Evolutionary conservation across 192 early-diverging fungal species (phyloP), one percentile per base, ranked within the genome.

Genomic region (Coemansia sp.): DNA sequence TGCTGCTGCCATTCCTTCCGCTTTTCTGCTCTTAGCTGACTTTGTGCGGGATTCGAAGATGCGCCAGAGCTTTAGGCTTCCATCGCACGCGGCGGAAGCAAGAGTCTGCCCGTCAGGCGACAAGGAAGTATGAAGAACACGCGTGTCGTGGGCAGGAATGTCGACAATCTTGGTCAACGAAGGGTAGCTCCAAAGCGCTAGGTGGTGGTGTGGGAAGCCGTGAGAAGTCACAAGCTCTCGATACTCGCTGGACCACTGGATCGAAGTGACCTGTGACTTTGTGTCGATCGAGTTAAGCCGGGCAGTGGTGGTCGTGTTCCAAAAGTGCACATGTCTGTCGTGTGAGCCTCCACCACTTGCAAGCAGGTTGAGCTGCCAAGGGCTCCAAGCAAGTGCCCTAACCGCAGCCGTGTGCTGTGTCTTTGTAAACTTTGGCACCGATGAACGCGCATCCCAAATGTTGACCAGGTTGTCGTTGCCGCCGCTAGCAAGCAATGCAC

Each of bases 41-140:
- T 80, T 80, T 10, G 69, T 60, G 60, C 77, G 79, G 2, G 72
- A 35, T 59, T 92, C 89, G 79, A 95, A 98, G 33, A 97, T 74
- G 59, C 86, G 90, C 97, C 97, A 99, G 76, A 99, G 97, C 67
- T 96, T 92, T 53, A 99, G 75, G 33, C 92, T 96, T 61, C 96
- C 93, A 74, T 99, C 97, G 52, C 92, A 91, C 18, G 96, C 90
- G 1, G 93, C 91, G 4, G 94, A 98, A 7, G 96, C 95, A 15
- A 99, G 85, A 4, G 88, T 87, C 67, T 97, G 91, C 6, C 93
- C 94, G 70, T 97, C 95, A 7, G 95, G 95, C 33, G 92, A 93
- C 52, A 94, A 74, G 4, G 97, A 88, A 18, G 95, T 86, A 64
- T 98, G 96, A 13, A 99, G 75, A 3, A 99, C 91, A 16, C 97